Percentiles rank a stretch among this genome's conserved stretches.
Evolutionary conservation across 164 flowering plant genomes (phyloP).

Genomic region (Taxillus chinensis): DNA sequence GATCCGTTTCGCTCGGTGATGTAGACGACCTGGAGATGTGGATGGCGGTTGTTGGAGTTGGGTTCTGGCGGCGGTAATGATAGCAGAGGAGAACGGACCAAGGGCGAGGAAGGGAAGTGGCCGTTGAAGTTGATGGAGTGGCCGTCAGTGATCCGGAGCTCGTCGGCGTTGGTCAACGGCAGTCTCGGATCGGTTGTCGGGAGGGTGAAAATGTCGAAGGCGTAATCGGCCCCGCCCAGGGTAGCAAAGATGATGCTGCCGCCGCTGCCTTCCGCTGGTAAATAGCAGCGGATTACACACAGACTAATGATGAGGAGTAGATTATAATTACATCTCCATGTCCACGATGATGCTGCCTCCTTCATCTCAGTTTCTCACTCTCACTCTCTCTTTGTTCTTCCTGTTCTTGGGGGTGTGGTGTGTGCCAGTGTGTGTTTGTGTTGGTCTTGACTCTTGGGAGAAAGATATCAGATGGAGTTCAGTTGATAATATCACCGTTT

Average conservation of each 20-base stretch:
- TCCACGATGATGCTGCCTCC: no score
- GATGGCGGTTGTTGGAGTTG: not conserved
- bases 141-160: slow-evolving; percentile 55
- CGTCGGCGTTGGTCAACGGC: slow-evolving; percentile 12
- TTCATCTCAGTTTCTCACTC: no score
- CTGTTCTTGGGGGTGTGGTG: no score
- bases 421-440: no score
- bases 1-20: slow-evolving; percentile 67
- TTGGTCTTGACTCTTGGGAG: no score
- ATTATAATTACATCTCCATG: no score
- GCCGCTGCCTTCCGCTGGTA: slow-evolving; percentile 6
- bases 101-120: slow-evolving; percentile 35
- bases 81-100: slow-evolving; percentile 7
- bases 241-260: slow-evolving; percentile 53
- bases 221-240: slow-evolving; percentile 43
- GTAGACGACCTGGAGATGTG: slow-evolving; percentile 29
- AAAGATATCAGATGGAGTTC: no score
- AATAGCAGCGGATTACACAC: not conserved
- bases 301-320: slow-evolving; percentile 2
- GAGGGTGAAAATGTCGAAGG: slow-evolving; percentile 62
- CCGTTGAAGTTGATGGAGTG: slow-evolving; percentile 74
- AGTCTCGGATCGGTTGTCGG: slow-evolving; percentile 11
- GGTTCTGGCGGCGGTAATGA: not conserved
- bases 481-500: no score
- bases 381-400: no score